These are phyloP conservation scores for Rhodotorula taiwanensis DNA, from an alignment of 768 basidiomycete genomes.

Conservation along the genomic window DNA sequence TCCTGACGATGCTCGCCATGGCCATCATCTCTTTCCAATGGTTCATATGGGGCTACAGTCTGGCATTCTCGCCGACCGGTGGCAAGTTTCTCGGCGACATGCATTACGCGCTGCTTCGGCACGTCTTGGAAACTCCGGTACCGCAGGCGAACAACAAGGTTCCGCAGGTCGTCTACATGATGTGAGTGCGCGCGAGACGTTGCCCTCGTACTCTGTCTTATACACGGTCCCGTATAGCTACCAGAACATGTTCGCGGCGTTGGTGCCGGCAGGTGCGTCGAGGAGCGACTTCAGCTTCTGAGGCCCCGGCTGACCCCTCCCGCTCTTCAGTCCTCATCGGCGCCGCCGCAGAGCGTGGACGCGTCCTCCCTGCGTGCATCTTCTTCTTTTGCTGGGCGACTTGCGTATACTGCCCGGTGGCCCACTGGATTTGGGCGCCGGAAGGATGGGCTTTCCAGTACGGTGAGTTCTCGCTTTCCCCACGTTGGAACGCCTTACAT, in stretches of 20 bases:
- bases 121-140: conserved; percentile 49
- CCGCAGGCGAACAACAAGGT: conserved; percentile 47
- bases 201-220: no score
- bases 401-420: conserved; percentile 85
- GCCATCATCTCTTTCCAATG: conserved; percentile 50
- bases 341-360: conserved; percentile 81
- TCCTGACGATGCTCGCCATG: conserved; percentile 49
- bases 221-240: conserved; percentile 51
- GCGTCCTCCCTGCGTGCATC: conserved; percentile 75
- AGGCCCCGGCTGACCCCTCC: no score
- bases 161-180: conserved; percentile 58
- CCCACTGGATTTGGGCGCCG: conserved; percentile 91
- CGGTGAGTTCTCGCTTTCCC: conserved; percentile 41
- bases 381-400: conserved; percentile 87
- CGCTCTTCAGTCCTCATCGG: conserved; percentile 52
- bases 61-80: conserved; percentile 73
- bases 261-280: conserved; percentile 31
- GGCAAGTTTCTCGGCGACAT: conserved; percentile 81
- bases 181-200: no score
- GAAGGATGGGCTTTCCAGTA: conserved; percentile 67
- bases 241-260: conserved; percentile 75
- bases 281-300: no score
- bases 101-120: conserved; percentile 64
- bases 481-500: no score
- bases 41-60: conserved; percentile 86